phyloP scores from a whole-genome alignment of 2,329 filamentous ascomycete genomes.

The Hansfordia pulvinata region DNA sequence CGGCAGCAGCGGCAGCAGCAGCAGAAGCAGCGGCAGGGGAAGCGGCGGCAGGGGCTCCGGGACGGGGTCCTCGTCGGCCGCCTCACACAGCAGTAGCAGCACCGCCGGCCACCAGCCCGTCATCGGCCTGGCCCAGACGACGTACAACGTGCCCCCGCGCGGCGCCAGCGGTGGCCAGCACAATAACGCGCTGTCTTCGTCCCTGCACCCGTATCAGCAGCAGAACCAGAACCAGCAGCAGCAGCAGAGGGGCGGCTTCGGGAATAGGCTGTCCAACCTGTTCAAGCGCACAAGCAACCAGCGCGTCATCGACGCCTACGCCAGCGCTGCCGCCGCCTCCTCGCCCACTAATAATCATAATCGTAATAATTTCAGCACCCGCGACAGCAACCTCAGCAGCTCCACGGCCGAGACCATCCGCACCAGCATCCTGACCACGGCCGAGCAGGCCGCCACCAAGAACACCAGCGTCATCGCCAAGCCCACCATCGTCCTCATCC shows the following conservation, averaged over 20 bases:
- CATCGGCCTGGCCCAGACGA: too few relatives aligned
- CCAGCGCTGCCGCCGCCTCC: not conserved
- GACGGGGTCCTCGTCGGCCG: not conserved
- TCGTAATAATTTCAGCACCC: too few relatives aligned
- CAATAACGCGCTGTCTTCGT: too few relatives aligned
- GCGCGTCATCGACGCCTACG: not conserved
- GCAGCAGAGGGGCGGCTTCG: too few relatives aligned
- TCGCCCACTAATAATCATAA: too few relatives aligned
- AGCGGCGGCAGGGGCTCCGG: not conserved
- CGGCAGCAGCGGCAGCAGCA: not conserved
- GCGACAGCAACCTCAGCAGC: conserved; percentile 11
- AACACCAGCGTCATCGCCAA: conserved; percentile 12
- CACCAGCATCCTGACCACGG: conserved; percentile 16
- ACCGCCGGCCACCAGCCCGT: too few relatives aligned
- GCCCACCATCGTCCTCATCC: conserved; percentile 18
- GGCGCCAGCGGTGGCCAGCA: too few relatives aligned
- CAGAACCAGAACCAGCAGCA: too few relatives aligned
- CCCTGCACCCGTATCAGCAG: too few relatives aligned
- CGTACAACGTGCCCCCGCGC: too few relatives aligned
- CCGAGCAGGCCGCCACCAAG: conserved; percentile 12
- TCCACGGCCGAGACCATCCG: conserved; percentile 12
- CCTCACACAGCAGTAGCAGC: too few relatives aligned
- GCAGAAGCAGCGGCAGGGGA: too few relatives aligned
- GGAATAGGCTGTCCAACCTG: not conserved
- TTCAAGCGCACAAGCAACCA: not conserved